phyloP scores from a whole-genome alignment of 2,329 filamentous ascomycete genomes.

The Calonectria hawksworthii region DNA sequence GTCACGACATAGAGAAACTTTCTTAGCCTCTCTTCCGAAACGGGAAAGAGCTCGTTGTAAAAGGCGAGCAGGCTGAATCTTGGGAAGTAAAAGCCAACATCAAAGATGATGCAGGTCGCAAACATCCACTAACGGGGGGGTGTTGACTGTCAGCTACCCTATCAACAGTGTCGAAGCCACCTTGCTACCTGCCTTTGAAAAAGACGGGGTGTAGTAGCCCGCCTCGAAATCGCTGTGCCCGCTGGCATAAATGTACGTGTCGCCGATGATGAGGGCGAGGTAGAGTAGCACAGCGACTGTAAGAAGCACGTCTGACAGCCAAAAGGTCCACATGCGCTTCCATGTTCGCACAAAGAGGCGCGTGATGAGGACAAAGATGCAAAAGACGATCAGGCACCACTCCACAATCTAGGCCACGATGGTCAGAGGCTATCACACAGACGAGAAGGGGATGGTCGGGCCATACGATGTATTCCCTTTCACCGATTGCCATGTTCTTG shows the following conservation, averaged over 20 bases:
- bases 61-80: not conserved
- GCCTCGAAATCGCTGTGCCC: not conserved
- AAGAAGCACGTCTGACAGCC: slow-evolving; percentile 3
- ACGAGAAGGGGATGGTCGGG: not conserved
- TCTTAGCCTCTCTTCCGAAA: not conserved
- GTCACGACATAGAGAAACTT: not conserved
- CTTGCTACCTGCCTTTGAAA: not conserved
- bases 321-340: slow-evolving; percentile 1
- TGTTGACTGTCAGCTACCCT: not conserved
- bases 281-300: not conserved
- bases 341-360: not conserved
- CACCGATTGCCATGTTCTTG: not conserved
- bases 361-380: not conserved
- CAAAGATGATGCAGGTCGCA: not conserved
- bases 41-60: slow-evolving; percentile 4
- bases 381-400: not conserved
- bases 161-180: not conserved
- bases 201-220: not conserved
- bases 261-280: slow-evolving; percentile 4
- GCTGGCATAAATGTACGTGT: not conserved
- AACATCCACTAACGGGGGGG: not conserved
- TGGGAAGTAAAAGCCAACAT: slow-evolving; percentile 5
- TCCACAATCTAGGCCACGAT: not conserved
- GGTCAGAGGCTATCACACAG: not conserved
- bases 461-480: not conserved